Percentiles rank a stretch among this genome's conserved stretches.
Conservation (phyloP, 2,329 filamentous ascomycete species). For the Sporothrix luriei region DNA sequence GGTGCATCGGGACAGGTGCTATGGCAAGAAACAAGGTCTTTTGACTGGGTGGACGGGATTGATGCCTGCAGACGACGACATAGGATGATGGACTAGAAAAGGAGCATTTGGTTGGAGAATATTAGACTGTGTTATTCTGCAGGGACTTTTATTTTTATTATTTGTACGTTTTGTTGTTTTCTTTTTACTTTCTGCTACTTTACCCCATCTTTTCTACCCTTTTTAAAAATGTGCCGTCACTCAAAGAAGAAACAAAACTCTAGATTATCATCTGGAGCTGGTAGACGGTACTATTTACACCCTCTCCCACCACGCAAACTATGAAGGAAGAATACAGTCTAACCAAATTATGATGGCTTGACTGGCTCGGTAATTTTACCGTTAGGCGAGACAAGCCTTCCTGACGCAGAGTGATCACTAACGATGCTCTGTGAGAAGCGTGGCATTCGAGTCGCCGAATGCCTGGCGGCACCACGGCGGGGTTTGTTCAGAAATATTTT, state of each 20-base stretch:
- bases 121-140: not conserved
- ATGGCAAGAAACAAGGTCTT: not conserved
- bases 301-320: no score
- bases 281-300: no score
- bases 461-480: conserved; percentile 18
- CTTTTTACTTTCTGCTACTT: not conserved
- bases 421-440: not conserved
- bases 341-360: not conserved
- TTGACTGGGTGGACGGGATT: not conserved
- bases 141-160: not conserved
- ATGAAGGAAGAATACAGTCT: not conserved
- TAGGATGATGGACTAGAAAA: not conserved
- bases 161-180: not conserved
- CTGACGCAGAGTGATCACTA: not conserved
- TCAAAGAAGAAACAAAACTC: no score
- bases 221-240: no score
- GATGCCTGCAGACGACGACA: not conserved
- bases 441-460: conserved; percentile 23
- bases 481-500: not conserved
- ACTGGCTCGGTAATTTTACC: conserved; percentile 1
- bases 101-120: not conserved
- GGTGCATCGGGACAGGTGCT: not conserved
- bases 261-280: no score
- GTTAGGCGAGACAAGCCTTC: conserved; percentile 9
- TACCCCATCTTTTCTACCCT: no score